These are phyloP conservation scores for Nemania bipapillata DNA, from an alignment of 2,329 filamentous ascomycete genomes.

Conservation along the genomic window DNA sequence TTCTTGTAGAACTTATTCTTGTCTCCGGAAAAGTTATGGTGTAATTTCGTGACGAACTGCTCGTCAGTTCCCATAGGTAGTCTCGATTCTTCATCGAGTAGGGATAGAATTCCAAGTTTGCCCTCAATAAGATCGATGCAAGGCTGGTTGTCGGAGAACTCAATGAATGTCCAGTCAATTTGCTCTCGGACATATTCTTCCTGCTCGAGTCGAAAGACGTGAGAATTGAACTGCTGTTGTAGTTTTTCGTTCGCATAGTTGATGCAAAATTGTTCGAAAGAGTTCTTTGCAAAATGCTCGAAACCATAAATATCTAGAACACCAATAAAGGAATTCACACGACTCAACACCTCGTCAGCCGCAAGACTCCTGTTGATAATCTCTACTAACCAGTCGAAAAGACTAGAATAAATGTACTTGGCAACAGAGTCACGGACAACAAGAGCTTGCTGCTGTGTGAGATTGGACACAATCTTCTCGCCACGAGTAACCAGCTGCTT, in stretches of 20 bases:
- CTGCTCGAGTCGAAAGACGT: conserved; percentile 98
- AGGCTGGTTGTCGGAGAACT: conserved; percentile 98
- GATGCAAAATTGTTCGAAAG: conserved; percentile 99
- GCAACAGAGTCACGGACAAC: conserved; percentile 97
- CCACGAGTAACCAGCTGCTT: conserved; percentile 96
- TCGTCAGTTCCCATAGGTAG: conserved; percentile 97
- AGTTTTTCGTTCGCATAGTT: conserved; percentile 99
- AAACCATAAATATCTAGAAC: conserved; percentile 99
- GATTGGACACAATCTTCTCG: conserved; percentile 96
- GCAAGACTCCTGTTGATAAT: conserved; percentile 92
- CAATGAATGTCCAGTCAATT: conserved; percentile 99
- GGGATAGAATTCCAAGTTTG: conserved; percentile 89
- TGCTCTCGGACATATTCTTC: conserved; percentile 96
- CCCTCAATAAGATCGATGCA: conserved; percentile 99
- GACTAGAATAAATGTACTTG: conserved; percentile 97
- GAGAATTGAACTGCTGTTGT: conserved; percentile 98
- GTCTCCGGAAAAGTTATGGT: conserved; percentile 88
- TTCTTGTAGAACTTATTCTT: conserved; percentile 99
- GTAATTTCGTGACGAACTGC: conserved; percentile 94
- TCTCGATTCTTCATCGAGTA: conserved; percentile 95
- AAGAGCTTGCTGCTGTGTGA: conserved; percentile 90
- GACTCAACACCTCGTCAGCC: conserved; percentile 83
- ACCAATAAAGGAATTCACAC: conserved; percentile 91
- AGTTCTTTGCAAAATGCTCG: conserved; percentile 99
- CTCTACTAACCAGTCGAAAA: conserved; percentile 99